phyloP scores from a whole-genome alignment of 2,329 filamentous ascomycete genomes.

The Escovopsis sp. region DNA sequence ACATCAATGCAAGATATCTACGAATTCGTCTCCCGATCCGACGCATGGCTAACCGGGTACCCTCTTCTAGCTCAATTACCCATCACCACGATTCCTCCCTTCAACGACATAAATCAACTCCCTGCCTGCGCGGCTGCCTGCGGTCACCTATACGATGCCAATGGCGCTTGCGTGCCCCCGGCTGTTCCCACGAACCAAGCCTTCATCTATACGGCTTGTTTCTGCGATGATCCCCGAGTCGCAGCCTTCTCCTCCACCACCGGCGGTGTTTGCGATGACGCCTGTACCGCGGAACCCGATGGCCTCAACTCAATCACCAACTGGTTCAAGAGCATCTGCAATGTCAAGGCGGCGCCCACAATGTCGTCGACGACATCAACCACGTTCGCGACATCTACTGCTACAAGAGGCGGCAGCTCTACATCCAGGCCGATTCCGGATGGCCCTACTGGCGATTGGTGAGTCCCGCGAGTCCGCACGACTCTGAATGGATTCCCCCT shows the following conservation, averaged over 20 bases:
- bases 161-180: constrained; percentile 54
- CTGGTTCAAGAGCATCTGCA: constrained; percentile 60
- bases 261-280: constrained; percentile 45
- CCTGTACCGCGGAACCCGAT: constrained; percentile 35
- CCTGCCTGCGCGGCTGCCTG: constrained; percentile 49
- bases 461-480: constrained; percentile 10
- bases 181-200: constrained; percentile 31
- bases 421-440: constrained; percentile 4
- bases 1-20: background rate
- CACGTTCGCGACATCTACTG: constrained; percentile 2
- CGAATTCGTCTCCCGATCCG: background rate
- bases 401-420: constrained; percentile 2
- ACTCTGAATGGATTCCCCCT: no score
- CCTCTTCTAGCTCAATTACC: constrained; percentile 5
- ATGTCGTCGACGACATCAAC: constrained; percentile 7
- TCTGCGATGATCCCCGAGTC: constrained; percentile 52
- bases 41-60: background rate
- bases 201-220: constrained; percentile 50
- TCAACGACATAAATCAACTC: constrained; percentile 29
- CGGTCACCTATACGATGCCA: constrained; percentile 50
- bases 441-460: constrained; percentile 32
- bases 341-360: constrained; percentile 15
- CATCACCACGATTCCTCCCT: constrained; percentile 40
- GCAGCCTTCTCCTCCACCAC: constrained; percentile 40
- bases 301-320: constrained; percentile 41